Base-by-base conservation (phyloP, 768 basidiomycete species). In the Lactifluus pinguis region DNA sequence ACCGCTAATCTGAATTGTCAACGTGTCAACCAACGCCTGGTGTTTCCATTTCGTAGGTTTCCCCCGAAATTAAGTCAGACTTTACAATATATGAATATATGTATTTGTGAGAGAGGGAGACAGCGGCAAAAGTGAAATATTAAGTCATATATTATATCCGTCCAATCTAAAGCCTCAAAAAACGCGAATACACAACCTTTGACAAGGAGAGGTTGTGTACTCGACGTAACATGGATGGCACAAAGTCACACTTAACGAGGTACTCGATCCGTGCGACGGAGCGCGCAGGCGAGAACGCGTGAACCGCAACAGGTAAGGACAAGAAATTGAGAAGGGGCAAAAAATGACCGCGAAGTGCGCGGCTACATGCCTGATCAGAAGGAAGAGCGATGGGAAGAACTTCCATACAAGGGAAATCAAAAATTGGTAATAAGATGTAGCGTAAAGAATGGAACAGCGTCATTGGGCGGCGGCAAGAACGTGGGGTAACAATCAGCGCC, bases 1-100 rank as follows among this genome's bases (percentile, higher is more conserved):
- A 25, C 25, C 25, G 32, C 32, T 34, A 9, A 34, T 34, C 32
- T 9, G 32, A 9, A 34, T 34, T 34, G 32, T 34, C 32, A 34
- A 34, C 25, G 25, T 25, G 25, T 34, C 9, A 34, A 6, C 32
- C 5, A 34, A 34, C 32, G 2, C 32, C 5, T 34, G 32, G 9
- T 6, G 9, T 47, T 21, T 25, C 10, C 0, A 6, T 47, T 21
- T 25, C 10, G 45, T 47, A 47, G 45, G 25, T 25, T 47, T 42
- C n/a, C 29, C 42, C 19, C 32, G 3, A 34, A 44, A 55, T 55
- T 55, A 45, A 55, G 32, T 45, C 42, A 34, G 17, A 47, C 6
- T 55, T 55, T 55, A 55, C 30, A 34, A 54, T 54, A 53, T 41
- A 45, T 54, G n/a, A n/a, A n/a, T n/a, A 55, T 34, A 34, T 9